Evolutionary conservation across 2,329 filamentous ascomycete species (phyloP).

Genomic region (Fusarium concolor): DNA sequence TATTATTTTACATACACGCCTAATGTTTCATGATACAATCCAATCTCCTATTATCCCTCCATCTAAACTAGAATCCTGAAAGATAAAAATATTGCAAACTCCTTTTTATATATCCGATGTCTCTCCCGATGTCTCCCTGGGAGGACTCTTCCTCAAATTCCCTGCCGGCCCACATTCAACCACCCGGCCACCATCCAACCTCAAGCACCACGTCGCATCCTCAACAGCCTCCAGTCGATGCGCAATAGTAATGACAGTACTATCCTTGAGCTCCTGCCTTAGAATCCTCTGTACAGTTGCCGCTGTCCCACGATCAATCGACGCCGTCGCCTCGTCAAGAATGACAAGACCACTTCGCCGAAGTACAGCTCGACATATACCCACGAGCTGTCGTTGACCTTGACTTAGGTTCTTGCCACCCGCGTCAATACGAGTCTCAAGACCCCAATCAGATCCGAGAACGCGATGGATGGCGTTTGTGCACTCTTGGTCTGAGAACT

Average conservation of each 20-base stretch:
- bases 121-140: background rate
- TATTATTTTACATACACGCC: background rate
- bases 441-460: slow-evolving; percentile 61
- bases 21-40: background rate
- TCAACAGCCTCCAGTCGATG: slow-evolving; percentile 72
- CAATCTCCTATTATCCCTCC: background rate
- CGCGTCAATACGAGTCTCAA: slow-evolving; percentile 65
- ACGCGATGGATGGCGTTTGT: slow-evolving; percentile 67
- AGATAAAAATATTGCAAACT: background rate
- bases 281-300: slow-evolving; percentile 68
- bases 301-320: slow-evolving; percentile 70
- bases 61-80: background rate
- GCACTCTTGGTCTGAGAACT: slow-evolving; percentile 65
- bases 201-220: slow-evolving; percentile 66
- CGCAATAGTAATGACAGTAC: slow-evolving; percentile 75
- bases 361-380: slow-evolving; percentile 70
- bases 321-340: slow-evolving; percentile 73
- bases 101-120: background rate
- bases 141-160: slow-evolving; percentile 12
- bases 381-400: slow-evolving; percentile 71
- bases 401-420: slow-evolving; percentile 72
- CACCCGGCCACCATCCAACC: slow-evolving; percentile 64
- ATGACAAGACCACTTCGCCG: slow-evolving; percentile 70
- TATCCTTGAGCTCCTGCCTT: slow-evolving; percentile 63
- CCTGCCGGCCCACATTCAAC: slow-evolving; percentile 60